Evolutionary conservation across 2,329 filamentous ascomycete genomes (phyloP), one percentile per base, ranked within the genome.

Genomic region (Chrysoporthe austroafricana): DNA sequence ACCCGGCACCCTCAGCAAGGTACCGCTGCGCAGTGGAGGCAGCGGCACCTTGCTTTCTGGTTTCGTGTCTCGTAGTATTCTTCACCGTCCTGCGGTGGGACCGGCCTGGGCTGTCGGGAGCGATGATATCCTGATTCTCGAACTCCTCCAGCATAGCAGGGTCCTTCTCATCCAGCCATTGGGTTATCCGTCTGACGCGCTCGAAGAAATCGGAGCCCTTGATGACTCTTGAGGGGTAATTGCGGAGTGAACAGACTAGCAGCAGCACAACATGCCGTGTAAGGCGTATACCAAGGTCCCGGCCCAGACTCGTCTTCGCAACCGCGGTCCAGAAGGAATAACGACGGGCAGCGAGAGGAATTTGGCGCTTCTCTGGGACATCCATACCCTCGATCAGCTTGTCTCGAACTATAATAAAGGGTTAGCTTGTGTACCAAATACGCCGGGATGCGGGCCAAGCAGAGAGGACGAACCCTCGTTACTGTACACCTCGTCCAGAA

Each of bases 251-350:
- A 3, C 34, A 8, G 1, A 44, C 44, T 5, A 66, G 36, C 57
- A 60, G 52, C n/a, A 66, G 46, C 1, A 50, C 59, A 36, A 66
- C 14, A 6, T 66, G 63, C 1, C 63, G 63, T 18, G 46, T 44
- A 21, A 66, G 57, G 18, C 18, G 16, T 7, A 9, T 42, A 39
- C 57, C 50, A 18, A 61, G 50, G 26, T 46, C 9, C 26, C 32
- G 14, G 26, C 34, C 46, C 39, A 66, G 14, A 21, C 9, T 13
- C 2, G 46, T 52, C 4, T 61, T 42, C 0, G 26, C 46, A 21
- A 66, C 48, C 34, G 59, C 46, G n/a, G 16, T 60, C 36, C 63
- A 52, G 63, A 11, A 61, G 34, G 18, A 9, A 46, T 18, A 61
- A n/a, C 34, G 9, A 16, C 14, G 16, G 46, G 11, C 14, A 34